Conservation (phyloP, 345 rosid genomes). For the Murraya koenigii region DNA sequence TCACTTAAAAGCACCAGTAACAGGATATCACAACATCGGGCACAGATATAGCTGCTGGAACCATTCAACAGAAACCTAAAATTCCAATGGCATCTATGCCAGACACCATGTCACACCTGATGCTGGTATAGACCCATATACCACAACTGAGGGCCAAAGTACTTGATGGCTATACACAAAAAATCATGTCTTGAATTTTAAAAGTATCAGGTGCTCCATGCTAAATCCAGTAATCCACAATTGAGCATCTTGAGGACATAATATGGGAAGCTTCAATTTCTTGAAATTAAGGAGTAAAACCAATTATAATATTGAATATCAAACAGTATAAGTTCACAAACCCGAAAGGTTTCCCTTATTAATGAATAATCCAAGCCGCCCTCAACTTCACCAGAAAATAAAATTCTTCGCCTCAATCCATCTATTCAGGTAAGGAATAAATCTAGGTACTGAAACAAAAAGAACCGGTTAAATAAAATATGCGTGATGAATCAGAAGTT, state of each 20-base stretch:
- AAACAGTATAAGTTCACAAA: constrained; percentile 23
- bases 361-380: constrained; percentile 52
- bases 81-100: not conserved
- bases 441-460: constrained; percentile 71
- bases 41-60: not conserved
- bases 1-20: not conserved
- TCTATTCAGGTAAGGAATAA: constrained; percentile 79
- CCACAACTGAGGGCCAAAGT: not conserved
- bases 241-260: not conserved
- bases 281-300: constrained; percentile 10
- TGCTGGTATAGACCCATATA: not conserved
- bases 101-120: not conserved
- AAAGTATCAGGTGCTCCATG: too few species aligned
- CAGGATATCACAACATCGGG: not conserved
- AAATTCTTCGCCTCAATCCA: constrained; percentile 80
- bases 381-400: constrained; percentile 39
- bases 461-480: not conserved
- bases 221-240: too few species aligned
- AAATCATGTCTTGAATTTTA: too few species aligned
- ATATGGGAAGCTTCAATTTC: constrained; percentile 14
- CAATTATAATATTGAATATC: not conserved
- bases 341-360: constrained; percentile 79
- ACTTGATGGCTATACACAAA: not conserved
- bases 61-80: not conserved
- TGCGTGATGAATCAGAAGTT: too few species aligned